Base-by-base conservation (phyloP, 225 moss, liverwort and hornwort species). In the Bryoerythrophyllum caledonicum region DNA sequence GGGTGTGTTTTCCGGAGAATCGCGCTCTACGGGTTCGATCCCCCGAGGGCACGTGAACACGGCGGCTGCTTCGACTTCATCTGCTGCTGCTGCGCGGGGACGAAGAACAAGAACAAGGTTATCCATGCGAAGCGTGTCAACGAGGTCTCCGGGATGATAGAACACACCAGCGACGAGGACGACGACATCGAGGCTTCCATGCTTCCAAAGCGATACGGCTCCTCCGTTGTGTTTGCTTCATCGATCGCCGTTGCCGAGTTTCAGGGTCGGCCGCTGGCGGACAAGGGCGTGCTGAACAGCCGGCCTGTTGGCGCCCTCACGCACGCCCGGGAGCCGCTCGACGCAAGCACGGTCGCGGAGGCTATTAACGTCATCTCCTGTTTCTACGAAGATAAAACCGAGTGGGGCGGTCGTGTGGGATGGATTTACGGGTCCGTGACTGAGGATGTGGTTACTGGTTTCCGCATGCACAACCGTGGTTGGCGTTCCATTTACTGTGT, bases 371-470 rank as follows among this genome's bases (percentile, higher is more conserved):
- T 91, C 24, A 90, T 91, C 9, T 91, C 91, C 9, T 91, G 91
- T 35, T 91, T 87, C 40, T 91, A 91, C 37, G 91, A 91, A 35
- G 90, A 91, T 32, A 91, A 91, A 80, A 90, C 91, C 0, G 91
- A 91, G 77, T 91, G 91, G 91, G 91, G 91, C 16, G 72, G 82
- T 66, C 87, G 91, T 41, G 91, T 91, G 35, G 91, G 91, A 20
- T 91, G 91, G 91, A 91, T 91, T 78, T 91, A 91, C 46, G 91
- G 91, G 0, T 91, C 91, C 10, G 91, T 91, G 17, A 91, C 91
- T 23, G 91, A 91, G 74, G 91, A 91, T 74, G 91, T 91, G 37
- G 91, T 91, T 34, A 91, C 91, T 7, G 91, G 91, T 0, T 91
- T 86, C 60, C 87, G 91, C 1, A 91, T 91, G 91, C 91, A 91